Conservation (phyloP, 164 flowering plant species). For the Paratinospora sagittata region DNA sequence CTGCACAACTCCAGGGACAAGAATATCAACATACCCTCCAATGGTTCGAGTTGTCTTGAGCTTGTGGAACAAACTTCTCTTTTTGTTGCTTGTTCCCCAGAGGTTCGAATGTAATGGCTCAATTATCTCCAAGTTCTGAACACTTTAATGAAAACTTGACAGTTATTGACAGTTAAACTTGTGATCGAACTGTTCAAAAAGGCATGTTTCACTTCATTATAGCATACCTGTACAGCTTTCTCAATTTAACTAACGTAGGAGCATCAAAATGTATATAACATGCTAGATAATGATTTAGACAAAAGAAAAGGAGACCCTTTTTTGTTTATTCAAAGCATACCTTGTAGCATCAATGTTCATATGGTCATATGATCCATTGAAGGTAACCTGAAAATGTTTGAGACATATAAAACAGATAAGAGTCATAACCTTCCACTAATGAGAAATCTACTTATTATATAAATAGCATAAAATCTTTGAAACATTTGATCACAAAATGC, state of each 20-base stretch:
- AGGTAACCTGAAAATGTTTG: slow-evolving; percentile 74
- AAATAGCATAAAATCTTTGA: too few species aligned
- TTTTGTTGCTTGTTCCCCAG: slow-evolving; percentile 78
- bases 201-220: neutral
- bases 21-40: slow-evolving; percentile 67
- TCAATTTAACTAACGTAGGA: neutral
- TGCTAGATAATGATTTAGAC: neutral
- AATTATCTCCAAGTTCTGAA: slow-evolving; percentile 89
- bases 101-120: slow-evolving; percentile 75
- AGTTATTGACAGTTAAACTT: neutral
- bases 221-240: neutral
- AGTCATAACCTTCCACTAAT: too few species aligned
- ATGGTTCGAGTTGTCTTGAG: slow-evolving; percentile 89
- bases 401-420: too few species aligned
- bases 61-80: slow-evolving; percentile 86
- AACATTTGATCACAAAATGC: neutral
- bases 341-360: slow-evolving; percentile 97
- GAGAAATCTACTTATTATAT: too few species aligned
- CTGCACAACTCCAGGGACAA: neutral
- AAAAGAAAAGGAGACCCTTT: neutral
- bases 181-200: neutral
- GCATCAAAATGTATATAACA: neutral
- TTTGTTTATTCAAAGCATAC: slow-evolving; percentile 28
- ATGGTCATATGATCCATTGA: slow-evolving; percentile 97
- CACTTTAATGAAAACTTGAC: slow-evolving; percentile 38